A percentile compares a stretch with the other conserved stretches of the same genome.
These are phyloP conservation scores for Glutinoglossum americanum DNA, from an alignment of 495 filamentous ascomycete species.

Conservation along the genomic window DNA sequence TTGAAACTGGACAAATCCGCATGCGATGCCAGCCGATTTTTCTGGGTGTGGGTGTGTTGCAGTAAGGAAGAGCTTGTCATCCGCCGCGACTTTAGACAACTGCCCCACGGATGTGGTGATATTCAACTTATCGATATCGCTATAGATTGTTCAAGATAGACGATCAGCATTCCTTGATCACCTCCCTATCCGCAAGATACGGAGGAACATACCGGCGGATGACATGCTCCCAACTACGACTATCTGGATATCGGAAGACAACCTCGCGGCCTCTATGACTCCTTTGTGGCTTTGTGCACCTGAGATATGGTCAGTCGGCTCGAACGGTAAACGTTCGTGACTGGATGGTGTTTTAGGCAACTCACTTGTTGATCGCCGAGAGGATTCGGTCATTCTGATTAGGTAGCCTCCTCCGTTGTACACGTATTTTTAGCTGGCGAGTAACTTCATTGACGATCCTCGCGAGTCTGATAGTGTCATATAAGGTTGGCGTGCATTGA, in stretches of 20 bases:
- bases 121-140: not conserved
- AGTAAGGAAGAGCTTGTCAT: not conserved
- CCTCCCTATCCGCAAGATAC: not conserved
- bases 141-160: not conserved
- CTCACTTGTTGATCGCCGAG: not conserved
- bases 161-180: not conserved
- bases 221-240: not conserved
- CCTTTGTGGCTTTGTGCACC: not conserved
- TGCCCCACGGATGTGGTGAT: not conserved
- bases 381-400: not conserved
- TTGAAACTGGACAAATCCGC: not conserved
- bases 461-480: not conserved
- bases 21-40: not conserved
- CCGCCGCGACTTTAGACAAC: not conserved
- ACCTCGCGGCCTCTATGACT: not conserved
- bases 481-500: not conserved
- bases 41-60: not conserved
- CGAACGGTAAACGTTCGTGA: not conserved
- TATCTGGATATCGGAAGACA: not conserved
- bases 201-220: not conserved
- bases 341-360: not conserved
- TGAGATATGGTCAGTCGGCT: not conserved
- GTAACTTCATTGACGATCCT: not conserved
- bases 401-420: not conserved
- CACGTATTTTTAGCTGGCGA: not conserved